phyloP scores from a whole-genome alignment of 1,139 yeast genomes.

The Blastobotrys serpentis region DNA sequence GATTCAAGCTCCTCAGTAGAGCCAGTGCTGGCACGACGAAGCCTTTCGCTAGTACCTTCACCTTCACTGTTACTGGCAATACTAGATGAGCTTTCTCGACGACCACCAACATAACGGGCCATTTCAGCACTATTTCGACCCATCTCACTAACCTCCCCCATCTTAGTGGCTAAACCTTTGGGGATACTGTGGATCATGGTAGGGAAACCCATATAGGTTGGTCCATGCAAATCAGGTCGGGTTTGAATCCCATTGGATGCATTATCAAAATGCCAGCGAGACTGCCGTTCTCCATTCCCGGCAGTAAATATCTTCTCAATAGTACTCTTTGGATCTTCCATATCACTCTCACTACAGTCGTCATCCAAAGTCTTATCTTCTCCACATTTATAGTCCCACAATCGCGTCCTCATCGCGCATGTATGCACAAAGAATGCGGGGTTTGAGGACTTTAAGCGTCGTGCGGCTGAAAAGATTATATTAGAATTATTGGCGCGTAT shows the following conservation, averaged over 20 bases:
- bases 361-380: no score
- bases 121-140: conserved; percentile 7
- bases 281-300: conserved; percentile 1
- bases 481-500: no score
- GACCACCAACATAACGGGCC: conserved; percentile 9
- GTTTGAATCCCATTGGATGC: conserved; percentile 2
- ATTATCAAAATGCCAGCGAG: conserved; percentile 6
- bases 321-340: conserved; percentile 7
- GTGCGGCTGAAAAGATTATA: no score
- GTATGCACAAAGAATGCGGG: not conserved
- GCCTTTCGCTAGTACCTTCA: not conserved
- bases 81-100: conserved; percentile 1
- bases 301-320: conserved; percentile 9
- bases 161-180: conserved; percentile 7
- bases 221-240: conserved; percentile 8
- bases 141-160: conserved; percentile 13
- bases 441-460: not conserved
- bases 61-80: not conserved
- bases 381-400: conserved; percentile 2
- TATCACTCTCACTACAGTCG: no score
- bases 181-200: conserved; percentile 10
- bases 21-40: conserved; percentile 7
- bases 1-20: conserved; percentile 3
- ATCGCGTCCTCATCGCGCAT: conserved; percentile 3
- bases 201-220: conserved; percentile 11